A percentile compares a stretch with the other conserved stretches of the same genome.
These are phyloP conservation scores for Forsythia viridissima DNA, from an alignment of 257 asterid species.

Conservation along the genomic window DNA sequence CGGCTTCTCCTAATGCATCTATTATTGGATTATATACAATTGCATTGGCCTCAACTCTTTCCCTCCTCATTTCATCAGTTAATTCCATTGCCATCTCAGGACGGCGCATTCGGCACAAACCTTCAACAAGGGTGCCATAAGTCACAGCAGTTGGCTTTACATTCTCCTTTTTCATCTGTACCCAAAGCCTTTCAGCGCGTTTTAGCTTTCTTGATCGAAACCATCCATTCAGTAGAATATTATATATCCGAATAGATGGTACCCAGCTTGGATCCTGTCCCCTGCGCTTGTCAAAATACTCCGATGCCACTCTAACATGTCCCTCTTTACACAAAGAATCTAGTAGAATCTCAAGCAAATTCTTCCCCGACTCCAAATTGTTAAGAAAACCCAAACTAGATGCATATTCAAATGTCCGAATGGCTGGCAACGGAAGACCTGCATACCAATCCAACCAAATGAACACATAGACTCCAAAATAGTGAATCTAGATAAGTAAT, in stretches of 20 bases:
- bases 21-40: conserved; percentile 73
- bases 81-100: conserved; percentile 65
- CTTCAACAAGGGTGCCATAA: conserved; percentile 85
- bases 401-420: conserved; percentile 65
- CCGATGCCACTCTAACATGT: conserved; percentile 63
- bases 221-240: conserved; percentile 81
- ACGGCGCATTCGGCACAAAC: conserved; percentile 61
- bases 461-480: conserved; percentile 10
- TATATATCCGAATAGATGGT: conserved; percentile 55
- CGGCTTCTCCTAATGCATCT: conserved; percentile 87
- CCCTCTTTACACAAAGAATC: conserved; percentile 89
- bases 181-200: conserved; percentile 61
- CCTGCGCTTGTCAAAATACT: conserved; percentile 47
- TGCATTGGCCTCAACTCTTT: conserved; percentile 63
- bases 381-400: conserved; percentile 42
- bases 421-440: conserved; percentile 67
- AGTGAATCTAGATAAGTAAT: not conserved
- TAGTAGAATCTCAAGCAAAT: conserved; percentile 59
- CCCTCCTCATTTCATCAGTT: conserved; percentile 58
- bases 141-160: conserved; percentile 66
- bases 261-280: conserved; percentile 54
- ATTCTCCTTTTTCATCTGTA: conserved; percentile 59
- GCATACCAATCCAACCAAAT: conserved; percentile 22
- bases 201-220: conserved; percentile 61
- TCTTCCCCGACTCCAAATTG: conserved; percentile 32